These are phyloP conservation scores for Pestalotiopsis sp. DNA, from an alignment of 2,329 filamentous ascomycete species.

Conservation along the genomic window DNA sequence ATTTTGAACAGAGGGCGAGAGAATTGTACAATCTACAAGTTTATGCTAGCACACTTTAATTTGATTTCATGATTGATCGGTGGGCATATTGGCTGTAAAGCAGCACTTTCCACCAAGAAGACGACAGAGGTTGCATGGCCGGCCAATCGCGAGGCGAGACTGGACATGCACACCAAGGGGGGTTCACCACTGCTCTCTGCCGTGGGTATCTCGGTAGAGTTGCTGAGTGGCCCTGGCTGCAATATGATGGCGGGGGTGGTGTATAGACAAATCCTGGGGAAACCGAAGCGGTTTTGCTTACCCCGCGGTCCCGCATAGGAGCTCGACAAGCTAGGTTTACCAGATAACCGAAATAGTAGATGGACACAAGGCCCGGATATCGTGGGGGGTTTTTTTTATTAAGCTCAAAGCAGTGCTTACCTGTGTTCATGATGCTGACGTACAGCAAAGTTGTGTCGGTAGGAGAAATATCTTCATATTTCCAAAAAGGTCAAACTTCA, in stretches of 20 bases:
- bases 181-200: not conserved
- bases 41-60: too few relatives aligned
- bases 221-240: not conserved
- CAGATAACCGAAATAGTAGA: not conserved
- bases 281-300: not conserved
- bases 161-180: not conserved
- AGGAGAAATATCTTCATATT: not conserved
- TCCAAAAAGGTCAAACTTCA: not conserved
- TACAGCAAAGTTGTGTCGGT: not conserved
- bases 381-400: not conserved
- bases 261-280: not conserved
- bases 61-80: too few relatives aligned
- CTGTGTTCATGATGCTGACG: not conserved
- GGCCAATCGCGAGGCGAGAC: not conserved
- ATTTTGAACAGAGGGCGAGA: too few relatives aligned
- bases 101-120: too few relatives aligned
- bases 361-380: not conserved
- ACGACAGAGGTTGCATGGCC: too few relatives aligned
- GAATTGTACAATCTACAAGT: too few relatives aligned
- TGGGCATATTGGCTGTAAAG: too few relatives aligned
- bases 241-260: not conserved
- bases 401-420: not conserved
- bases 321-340: not conserved
- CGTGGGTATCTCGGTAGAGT: conserved; percentile 8
- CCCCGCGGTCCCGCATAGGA: not conserved